Base-by-base conservation (phyloP, 1,284 basidiomycete species). In the Hemileccinum hortonii region DNA sequence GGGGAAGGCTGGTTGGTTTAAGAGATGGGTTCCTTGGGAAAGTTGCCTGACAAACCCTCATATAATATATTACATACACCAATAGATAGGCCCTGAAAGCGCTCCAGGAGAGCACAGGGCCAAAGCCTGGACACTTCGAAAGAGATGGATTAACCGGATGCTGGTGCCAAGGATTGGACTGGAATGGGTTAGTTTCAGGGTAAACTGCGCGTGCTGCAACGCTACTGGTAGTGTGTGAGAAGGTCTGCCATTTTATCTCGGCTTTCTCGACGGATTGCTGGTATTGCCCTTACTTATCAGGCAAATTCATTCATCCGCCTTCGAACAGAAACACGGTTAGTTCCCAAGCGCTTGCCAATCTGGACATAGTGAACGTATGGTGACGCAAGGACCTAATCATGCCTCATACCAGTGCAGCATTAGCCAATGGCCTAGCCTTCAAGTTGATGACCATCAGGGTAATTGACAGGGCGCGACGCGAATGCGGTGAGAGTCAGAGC, bases 51-150 rank as follows among this genome's bases (percentile, higher is more conserved):
- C 29, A 8, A 39, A 30, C 30, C 29, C 41, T 21, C 18, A 21
- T 32, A n/a, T 8, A 41, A 9, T 1, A 9, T 1, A 19, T 37
- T 18, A 29, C 22, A 45, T 54, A 43, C 30, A 32, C 30, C 30
- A 35, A 16, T 41, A 29, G 42, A 39, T 14, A 38, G 18, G 14
- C 30, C 33, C 37, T 57, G 80, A 7, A 74, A 71, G 21, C 2
- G 22, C 32, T 49, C 19, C 38, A 38, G 32, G 42, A 14, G 26
- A 44, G 30, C 30, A 32, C 30, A 32, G 30, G 30, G 14, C 10
- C 21, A 35, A 35, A 16, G 9, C 32, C 32, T 24, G 21, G 10
- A 44, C 6, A 22, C 21, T 40, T 2, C 12, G 21, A 24, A 15
- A 2, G 39, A 24, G 26, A 16, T 22, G 22, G 22, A 9, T 15